Conservation (phyloP, 192 early-diverging fungal species). For the Hyaloraphidium curvatum region DNA sequence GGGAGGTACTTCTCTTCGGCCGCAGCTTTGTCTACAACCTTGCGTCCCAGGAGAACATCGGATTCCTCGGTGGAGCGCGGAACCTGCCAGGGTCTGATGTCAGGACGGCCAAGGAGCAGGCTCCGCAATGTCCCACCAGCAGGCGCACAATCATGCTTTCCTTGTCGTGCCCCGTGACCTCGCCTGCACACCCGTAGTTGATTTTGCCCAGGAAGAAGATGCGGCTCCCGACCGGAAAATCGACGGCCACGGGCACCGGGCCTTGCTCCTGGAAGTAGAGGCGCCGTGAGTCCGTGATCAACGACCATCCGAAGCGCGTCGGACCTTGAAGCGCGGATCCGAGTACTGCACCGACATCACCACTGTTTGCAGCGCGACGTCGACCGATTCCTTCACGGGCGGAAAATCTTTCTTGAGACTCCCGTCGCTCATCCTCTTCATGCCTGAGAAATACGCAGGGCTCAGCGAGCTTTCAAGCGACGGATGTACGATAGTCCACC, state of each 20-base stretch:
- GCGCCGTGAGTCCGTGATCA: not conserved
- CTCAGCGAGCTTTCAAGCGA: not conserved
- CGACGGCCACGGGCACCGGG: conserved; percentile 39
- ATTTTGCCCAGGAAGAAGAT: conserved; percentile 65
- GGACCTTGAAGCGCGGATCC: conserved; percentile 37
- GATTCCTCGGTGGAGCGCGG: too few relatives aligned
- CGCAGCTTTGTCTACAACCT: too few relatives aligned
- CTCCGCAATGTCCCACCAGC: not conserved
- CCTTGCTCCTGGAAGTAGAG: conserved; percentile 31
- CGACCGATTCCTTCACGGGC: conserved; percentile 14
- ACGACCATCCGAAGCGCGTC: not conserved
- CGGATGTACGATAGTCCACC: conserved; percentile 21
- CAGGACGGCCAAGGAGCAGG: too few relatives aligned
- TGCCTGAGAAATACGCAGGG: conserved; percentile 6
- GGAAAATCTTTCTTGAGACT: conserved; percentile 52
- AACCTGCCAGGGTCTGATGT: too few relatives aligned
- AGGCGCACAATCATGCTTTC: not conserved
- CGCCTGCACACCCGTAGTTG: conserved; percentile 50
- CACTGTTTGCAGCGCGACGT: conserved; percentile 40
- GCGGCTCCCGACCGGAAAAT: conserved; percentile 44
- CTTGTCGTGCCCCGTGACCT: conserved; percentile 37
- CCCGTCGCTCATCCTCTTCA: conserved; percentile 44
- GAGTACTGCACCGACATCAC: conserved; percentile 31
- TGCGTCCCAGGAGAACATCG: too few relatives aligned
- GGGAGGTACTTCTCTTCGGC: conserved; percentile 41